Evolutionary conservation across 192 early-diverging fungal species (phyloP).

Genomic region (Umbelopsis sp.): DNA sequence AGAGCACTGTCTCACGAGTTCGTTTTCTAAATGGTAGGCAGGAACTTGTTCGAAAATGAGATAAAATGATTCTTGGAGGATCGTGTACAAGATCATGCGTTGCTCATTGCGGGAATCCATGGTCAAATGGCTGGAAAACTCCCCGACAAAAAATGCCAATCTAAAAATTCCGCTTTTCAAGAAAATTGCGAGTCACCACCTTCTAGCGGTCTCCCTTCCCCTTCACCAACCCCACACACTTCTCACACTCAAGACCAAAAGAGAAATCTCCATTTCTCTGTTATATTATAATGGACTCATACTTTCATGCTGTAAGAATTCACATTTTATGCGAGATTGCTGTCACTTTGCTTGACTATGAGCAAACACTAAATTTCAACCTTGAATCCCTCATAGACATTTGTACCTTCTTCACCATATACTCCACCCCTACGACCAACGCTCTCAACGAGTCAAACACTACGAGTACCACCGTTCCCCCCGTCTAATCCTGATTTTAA

Average conservation of each 20-base stretch:
- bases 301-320: constrained; percentile 7
- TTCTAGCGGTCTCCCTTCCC: neutral
- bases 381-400: neutral
- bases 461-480: constrained; percentile 1
- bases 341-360: neutral
- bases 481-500: constrained; percentile 5
- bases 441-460: neutral
- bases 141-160: no score
- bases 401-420: neutral
- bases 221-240: neutral
- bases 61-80: constrained; percentile 38
- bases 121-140: neutral
- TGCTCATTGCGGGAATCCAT: neutral
- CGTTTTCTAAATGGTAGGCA: constrained; percentile 15
- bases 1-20: constrained; percentile 20
- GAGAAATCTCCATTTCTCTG: constrained; percentile 15
- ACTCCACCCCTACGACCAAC: constrained; percentile 1
- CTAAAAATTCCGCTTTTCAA: neutral
- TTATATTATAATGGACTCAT: constrained; percentile 10
- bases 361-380: neutral
- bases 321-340: neutral
- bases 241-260: constrained; percentile 11
- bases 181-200: constrained; percentile 1
- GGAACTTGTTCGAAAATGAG: constrained; percentile 35
- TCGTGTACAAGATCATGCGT: constrained; percentile 27